These are phyloP conservation scores for Fusarium domesticum DNA, from an alignment of 2,329 filamentous ascomycete genomes.

Conservation along the genomic window DNA sequence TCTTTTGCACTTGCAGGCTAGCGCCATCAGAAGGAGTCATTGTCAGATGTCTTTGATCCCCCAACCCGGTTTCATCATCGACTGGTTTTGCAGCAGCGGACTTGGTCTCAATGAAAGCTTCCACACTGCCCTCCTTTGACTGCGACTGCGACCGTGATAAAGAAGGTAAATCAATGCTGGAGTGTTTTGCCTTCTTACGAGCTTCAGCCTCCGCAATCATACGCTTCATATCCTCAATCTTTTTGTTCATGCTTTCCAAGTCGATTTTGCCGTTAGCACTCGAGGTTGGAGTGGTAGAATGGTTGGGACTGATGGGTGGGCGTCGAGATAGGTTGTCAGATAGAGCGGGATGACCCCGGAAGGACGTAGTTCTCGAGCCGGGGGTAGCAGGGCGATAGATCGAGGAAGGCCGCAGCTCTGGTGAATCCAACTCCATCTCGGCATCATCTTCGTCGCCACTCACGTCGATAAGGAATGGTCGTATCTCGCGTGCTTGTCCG, in stretches of 20 bases:
- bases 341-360: conserved; percentile 46
- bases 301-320: conserved; percentile 40
- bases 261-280: conserved; percentile 39
- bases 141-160: conserved; percentile 25
- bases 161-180: conserved; percentile 32
- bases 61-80: background rate
- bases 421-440: conserved; percentile 65
- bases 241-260: conserved; percentile 51
- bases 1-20: conserved; percentile 8
- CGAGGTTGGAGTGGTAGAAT: conserved; percentile 38
- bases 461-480: conserved; percentile 76
- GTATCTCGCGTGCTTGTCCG: conserved; percentile 55
- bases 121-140: conserved; percentile 28
- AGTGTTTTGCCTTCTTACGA: conserved; percentile 45
- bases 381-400: conserved; percentile 32
- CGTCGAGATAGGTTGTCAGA: conserved; percentile 40
- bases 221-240: conserved; percentile 59
- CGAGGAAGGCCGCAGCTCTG: conserved; percentile 41
- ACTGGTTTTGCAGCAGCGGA: background rate
- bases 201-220: conserved; percentile 59
- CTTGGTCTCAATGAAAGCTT: conserved; percentile 5
- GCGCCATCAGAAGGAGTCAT: background rate
- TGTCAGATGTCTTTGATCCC: background rate
- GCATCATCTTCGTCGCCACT: conserved; percentile 70
- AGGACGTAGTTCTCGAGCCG: conserved; percentile 35